Base-by-base conservation (phyloP, 495 filamentous ascomycete genomes). In the Neurospora sp. region DNA sequence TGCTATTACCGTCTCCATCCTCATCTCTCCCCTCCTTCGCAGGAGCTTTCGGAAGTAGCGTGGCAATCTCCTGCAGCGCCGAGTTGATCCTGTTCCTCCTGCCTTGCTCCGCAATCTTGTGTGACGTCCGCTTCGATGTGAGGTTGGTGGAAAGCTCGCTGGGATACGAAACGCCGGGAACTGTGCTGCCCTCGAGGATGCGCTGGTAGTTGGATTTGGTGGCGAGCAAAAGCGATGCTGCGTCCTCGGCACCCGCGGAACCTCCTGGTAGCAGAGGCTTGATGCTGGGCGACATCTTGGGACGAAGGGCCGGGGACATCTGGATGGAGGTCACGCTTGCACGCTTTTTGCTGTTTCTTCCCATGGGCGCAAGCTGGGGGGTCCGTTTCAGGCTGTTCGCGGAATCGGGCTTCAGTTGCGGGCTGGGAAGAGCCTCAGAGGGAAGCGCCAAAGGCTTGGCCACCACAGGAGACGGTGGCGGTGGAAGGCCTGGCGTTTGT, bases 171-270 rank as follows among this genome's bases (percentile, higher is more conserved):
- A 99, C 91, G 12, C 96, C 96, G 0, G 93, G 93, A 5, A 97
- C 89, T 59, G 92, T 89, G 48, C 91, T 98, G 59, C 96, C 96
- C 79, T 98, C 95, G 38, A 99, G 83, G 71, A 99, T 96, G 78
- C 97, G 96, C 79, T 99, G 96, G 78, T 99, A 99, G 79, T 99
- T 99, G 23, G 94, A 97, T 79, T 98, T 98, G 40, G 92, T 92
- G 12, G 95, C 93, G 31, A 99, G 86, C 66, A 98, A 87, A 35
- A 95, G 89, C 18, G 95, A 94, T 18, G 94, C 93, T 1, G 92
- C 89, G 75, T 96, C 86, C 69, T 89, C 88, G 35, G 79, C 82
- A 18, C 85, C 79, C 23, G 82, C 76, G 3, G 54, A 31, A 4
- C 84, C 88, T 69, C 93, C 92, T 9, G 93, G 93, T 69, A 98